Percentiles rank a stretch among this genome's conserved stretches.
phyloP scores from a whole-genome alignment of 73 alveolate genomes.

The Breviolum minutum region DNA sequence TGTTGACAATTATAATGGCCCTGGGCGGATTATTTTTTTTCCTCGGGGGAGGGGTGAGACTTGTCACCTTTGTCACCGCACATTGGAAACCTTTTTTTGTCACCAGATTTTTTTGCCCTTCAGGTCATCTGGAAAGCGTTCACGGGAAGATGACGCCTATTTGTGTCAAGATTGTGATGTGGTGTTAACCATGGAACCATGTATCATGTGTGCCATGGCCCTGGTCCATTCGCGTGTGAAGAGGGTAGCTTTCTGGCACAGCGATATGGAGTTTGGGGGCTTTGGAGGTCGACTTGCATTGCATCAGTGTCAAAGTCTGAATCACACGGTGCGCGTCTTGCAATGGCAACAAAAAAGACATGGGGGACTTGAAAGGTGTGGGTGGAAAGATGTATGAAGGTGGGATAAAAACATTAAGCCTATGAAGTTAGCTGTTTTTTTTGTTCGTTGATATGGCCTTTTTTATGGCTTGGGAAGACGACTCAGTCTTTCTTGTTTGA shows the following conservation, averaged over 20 bases:
- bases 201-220: conserved; percentile 96
- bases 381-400: too few relatives aligned
- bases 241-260: conserved; percentile 25
- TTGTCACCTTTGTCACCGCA: background rate
- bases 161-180: conserved; percentile 84
- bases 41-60: too few relatives aligned
- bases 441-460: too few relatives aligned
- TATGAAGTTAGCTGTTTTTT: too few relatives aligned
- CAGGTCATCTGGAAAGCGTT: conserved; percentile 47
- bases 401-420: too few relatives aligned
- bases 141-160: conserved; percentile 76
- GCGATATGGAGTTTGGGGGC: conserved; percentile 64
- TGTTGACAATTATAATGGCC: too few relatives aligned
- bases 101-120: background rate
- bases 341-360: conserved; percentile 30
- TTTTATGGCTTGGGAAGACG: too few relatives aligned
- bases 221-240: conserved; percentile 81
- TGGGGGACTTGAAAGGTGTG: background rate
- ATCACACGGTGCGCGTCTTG: conserved; percentile 60
- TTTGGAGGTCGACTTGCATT: conserved; percentile 56
- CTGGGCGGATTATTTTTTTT: too few relatives aligned
- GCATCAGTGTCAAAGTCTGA: conserved; percentile 65
- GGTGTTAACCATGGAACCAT: conserved; percentile 71
- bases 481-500: too few relatives aligned
- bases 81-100: background rate